Evolutionary conservation across 1,284 basidiomycete species (phyloP).

Genomic region (Trichosporon sp.): DNA sequence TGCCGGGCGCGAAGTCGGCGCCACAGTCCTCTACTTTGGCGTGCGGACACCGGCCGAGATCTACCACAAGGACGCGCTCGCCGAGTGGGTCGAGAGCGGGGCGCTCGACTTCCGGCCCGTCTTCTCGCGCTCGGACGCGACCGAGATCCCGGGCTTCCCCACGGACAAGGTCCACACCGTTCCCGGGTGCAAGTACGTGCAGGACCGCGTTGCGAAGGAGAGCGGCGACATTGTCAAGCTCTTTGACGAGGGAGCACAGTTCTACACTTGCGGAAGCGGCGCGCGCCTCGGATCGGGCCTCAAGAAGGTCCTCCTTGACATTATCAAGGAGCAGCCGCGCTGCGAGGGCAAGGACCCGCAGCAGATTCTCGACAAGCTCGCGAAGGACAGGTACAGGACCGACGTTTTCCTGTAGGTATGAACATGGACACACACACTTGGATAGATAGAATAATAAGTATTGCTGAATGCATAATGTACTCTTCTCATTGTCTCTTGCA

Average conservation of each 20-base stretch:
- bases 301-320: conserved; percentile 28
- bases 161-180: conserved; percentile 16
- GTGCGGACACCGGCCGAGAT: conserved; percentile 60
- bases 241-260: conserved; percentile 58
- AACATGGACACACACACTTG: too few relatives aligned
- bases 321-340: conserved; percentile 21
- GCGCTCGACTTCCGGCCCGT: conserved; percentile 62
- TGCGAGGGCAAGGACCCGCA: conserved; percentile 6
- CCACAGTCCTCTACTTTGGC: conserved; percentile 62
- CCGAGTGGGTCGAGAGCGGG: conserved; percentile 59
- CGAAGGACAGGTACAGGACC: conserved; percentile 26
- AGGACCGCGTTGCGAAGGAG: conserved; percentile 61
- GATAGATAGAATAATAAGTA: neutral
- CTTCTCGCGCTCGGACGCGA: conserved; percentile 55
- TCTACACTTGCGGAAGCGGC: conserved; percentile 61
- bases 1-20: conserved; percentile 59
- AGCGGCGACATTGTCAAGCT: conserved; percentile 53
- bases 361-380: conserved; percentile 21
- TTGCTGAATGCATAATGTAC: neutral
- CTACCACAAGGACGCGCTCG: conserved; percentile 60
- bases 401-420: conserved; percentile 25
- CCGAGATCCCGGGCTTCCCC: conserved; percentile 1
- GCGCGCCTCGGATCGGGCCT: conserved; percentile 27
- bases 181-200: conserved; percentile 24
- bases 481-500: neutral